These are phyloP conservation scores for Pleurotus eryngii DNA, from an alignment of 768 basidiomycete genomes.

Conservation along the genomic window DNA sequence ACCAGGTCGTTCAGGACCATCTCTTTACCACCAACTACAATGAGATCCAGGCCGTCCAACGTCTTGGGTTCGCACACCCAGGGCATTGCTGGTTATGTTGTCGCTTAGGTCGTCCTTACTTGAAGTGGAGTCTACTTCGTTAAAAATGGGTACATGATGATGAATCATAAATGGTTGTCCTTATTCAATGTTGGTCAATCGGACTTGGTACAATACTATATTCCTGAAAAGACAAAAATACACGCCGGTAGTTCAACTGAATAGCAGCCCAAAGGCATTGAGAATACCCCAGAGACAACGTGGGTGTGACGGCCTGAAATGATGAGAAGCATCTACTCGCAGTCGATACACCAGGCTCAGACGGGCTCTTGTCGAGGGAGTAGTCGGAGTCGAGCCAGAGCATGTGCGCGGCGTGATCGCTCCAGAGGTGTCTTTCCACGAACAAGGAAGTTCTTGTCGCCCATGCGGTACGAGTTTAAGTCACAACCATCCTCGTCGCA, in stretches of 20 bases:
- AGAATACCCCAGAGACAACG: too few species aligned
- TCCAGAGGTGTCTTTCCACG: slow-evolving; percentile 34
- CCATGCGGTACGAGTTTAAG: slow-evolving; percentile 47
- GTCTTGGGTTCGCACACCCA: background rate
- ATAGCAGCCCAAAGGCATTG: too few species aligned
- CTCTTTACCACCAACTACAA: slow-evolving; percentile 1
- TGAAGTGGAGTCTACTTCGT: too few species aligned
- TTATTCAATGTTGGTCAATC: too few species aligned
- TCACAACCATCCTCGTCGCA: slow-evolving; percentile 47
- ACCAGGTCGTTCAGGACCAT: background rate
- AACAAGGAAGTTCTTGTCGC: slow-evolving; percentile 35
- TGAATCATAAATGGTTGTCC: too few species aligned
- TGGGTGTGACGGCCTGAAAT: too few species aligned
- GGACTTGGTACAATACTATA: too few species aligned
- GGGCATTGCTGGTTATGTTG: slow-evolving; percentile 1
- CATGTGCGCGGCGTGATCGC: slow-evolving; percentile 38
- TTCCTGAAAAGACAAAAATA: too few species aligned
- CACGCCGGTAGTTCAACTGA: too few species aligned
- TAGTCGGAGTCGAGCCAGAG: slow-evolving; percentile 39
- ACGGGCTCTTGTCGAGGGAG: slow-evolving; percentile 20
- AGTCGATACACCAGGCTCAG: slow-evolving; percentile 23
- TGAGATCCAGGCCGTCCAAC: background rate
- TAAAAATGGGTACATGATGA: too few species aligned
- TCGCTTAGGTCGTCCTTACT: too few species aligned
- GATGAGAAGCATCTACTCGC: background rate